Evolutionary conservation across 371 early-diverging fungal genomes (phyloP).

Genomic region (Mucor sp.): DNA sequence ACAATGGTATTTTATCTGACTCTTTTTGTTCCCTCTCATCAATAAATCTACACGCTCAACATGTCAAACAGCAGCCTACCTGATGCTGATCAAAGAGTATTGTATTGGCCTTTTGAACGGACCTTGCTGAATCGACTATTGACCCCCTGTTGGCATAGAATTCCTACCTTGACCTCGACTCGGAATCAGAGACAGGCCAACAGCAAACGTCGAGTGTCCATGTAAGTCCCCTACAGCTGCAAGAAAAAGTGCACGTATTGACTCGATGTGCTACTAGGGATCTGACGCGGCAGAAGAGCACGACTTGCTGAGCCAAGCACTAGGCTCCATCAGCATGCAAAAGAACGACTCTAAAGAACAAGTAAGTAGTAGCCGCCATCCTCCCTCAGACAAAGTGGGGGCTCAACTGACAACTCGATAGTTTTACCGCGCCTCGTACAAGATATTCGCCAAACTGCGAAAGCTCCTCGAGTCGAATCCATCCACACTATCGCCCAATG

Average conservation of each 20-base stretch:
- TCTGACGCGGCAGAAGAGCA: background rate
- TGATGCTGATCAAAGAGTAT: background rate
- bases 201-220: background rate
- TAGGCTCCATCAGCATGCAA: background rate
- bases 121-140: background rate
- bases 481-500: background rate
- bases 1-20: background rate
- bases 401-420: too few species aligned
- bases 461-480: background rate
- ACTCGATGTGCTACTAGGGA: background rate
- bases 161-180: background rate
- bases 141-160: background rate
- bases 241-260: background rate
- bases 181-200: background rate
- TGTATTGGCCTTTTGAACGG: background rate
- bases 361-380: background rate
- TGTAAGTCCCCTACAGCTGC: too few species aligned
- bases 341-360: background rate
- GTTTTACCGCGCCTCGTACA: constrained; percentile 7
- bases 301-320: background rate
- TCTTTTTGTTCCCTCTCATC: too few species aligned
- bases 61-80: background rate
- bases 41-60: background rate
- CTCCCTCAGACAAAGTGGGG: too few species aligned
- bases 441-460: background rate